A percentile compares a stretch with the other conserved stretches of the same genome.
These are phyloP conservation scores for Ogataea populi-albae DNA, from an alignment of 805 yeast species.

Conservation along the genomic window DNA sequence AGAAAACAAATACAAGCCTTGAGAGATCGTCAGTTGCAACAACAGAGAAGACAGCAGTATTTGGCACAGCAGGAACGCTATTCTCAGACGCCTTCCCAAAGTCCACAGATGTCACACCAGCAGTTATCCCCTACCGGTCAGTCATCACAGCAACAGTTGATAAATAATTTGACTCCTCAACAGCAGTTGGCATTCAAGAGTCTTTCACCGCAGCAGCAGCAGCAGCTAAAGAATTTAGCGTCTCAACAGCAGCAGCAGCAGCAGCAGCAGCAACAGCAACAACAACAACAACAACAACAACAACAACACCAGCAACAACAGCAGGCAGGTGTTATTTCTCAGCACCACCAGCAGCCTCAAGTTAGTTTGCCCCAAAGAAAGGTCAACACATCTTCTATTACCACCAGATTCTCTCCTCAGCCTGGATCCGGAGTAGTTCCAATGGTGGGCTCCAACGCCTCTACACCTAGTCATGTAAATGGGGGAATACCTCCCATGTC, in stretches of 20 bases:
- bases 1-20: slow-evolving; percentile 42
- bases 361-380: slow-evolving; percentile 16
- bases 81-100: slow-evolving; percentile 14
- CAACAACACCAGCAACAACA: too few relatives aligned
- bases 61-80: slow-evolving; percentile 28
- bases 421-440: slow-evolving; percentile 22
- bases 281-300: too few relatives aligned
- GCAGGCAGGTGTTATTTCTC: slow-evolving; percentile 16
- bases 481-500: too few relatives aligned
- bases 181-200: slow-evolving; percentile 32
- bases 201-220: slow-evolving; percentile 43
- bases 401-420: slow-evolving; percentile 32
- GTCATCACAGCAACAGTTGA: slow-evolving; percentile 26
- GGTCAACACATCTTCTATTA: slow-evolving; percentile 20
- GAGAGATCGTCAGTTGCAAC: slow-evolving; percentile 34
- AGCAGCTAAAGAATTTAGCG: slow-evolving; percentile 31
- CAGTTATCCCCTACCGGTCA: slow-evolving; percentile 23
- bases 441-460: slow-evolving; percentile 7
- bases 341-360: slow-evolving; percentile 27
- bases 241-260: slow-evolving; percentile 28
- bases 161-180: slow-evolving; percentile 22
- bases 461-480: slow-evolving; percentile 4
- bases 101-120: slow-evolving; percentile 10
- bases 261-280: slow-evolving; percentile 30
- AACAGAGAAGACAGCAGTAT: slow-evolving; percentile 20